phyloP scores from a whole-genome alignment of 495 filamentous ascomycete species.

The Aspergillus hancockii region DNA sequence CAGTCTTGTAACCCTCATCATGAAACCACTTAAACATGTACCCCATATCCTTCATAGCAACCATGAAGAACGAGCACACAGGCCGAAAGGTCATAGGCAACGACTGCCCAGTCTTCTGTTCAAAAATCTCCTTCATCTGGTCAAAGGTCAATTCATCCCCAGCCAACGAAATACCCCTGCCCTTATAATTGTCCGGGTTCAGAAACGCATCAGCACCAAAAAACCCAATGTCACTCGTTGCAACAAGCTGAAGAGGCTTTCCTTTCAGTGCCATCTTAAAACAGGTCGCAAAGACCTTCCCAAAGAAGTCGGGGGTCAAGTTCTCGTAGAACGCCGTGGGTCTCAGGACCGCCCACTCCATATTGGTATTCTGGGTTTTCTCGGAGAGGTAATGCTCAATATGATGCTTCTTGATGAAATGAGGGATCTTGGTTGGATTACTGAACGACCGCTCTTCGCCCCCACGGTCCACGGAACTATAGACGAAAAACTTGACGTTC shows the following conservation, averaged over 20 bases:
- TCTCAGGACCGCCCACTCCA: slow-evolving; percentile 63
- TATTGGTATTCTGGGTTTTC: slow-evolving; percentile 35
- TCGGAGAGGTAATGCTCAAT: slow-evolving; percentile 63
- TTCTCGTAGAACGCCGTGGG: slow-evolving; percentile 71
- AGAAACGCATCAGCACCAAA: slow-evolving; percentile 65
- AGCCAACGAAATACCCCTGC: slow-evolving; percentile 52
- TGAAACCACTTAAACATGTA: slow-evolving; percentile 67
- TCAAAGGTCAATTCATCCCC: slow-evolving; percentile 60
- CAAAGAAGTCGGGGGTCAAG: slow-evolving; percentile 54
- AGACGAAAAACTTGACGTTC: slow-evolving; percentile 64
- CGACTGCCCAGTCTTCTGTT: slow-evolving; percentile 44
- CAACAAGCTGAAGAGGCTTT: slow-evolving; percentile 59
- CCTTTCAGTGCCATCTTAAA: slow-evolving; percentile 47
- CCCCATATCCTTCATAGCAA: slow-evolving; percentile 52
- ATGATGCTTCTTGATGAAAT: slow-evolving; percentile 65
- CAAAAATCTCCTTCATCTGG: slow-evolving; percentile 51
- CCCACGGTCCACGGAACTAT: slow-evolving; percentile 69
- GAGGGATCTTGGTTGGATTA: slow-evolving; percentile 60
- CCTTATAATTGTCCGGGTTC: slow-evolving; percentile 45
- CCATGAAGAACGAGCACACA: slow-evolving; percentile 40
- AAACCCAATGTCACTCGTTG: slow-evolving; percentile 61
- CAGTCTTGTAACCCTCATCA: slow-evolving; percentile 59
- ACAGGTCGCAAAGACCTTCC: slow-evolving; percentile 59
- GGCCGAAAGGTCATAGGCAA: slow-evolving; percentile 53
- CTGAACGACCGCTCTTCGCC: slow-evolving; percentile 52